Conservation (phyloP, 192 early-diverging fungal genomes). For the Backusella westeae region DNA sequence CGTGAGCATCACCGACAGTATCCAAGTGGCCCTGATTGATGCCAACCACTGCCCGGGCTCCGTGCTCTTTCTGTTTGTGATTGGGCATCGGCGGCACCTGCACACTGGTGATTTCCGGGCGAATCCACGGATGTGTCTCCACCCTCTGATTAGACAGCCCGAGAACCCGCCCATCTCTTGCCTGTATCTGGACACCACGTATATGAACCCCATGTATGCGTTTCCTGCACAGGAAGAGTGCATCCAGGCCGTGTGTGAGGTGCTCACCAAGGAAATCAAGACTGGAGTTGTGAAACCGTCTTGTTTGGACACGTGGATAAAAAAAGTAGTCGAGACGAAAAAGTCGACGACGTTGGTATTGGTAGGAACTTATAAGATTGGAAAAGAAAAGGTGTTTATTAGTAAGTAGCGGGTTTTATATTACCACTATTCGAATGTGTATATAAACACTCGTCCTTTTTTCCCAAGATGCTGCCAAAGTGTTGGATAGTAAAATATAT, state of each 20-base stretch:
- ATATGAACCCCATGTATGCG: slow-evolving; percentile 70
- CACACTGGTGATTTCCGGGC: slow-evolving; percentile 96
- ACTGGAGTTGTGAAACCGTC: background rate
- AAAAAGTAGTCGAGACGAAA: slow-evolving; percentile 9
- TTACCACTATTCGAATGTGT: background rate
- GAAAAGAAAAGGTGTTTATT: slow-evolving; percentile 80
- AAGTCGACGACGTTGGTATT: slow-evolving; percentile 20
- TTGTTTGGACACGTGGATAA: background rate
- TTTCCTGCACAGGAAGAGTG: slow-evolving; percentile 84
- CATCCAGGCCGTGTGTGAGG: slow-evolving; percentile 46
- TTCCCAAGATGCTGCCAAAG: slow-evolving; percentile 53
- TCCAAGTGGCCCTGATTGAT: slow-evolving; percentile 79
- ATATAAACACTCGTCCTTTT: background rate
- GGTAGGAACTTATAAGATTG: slow-evolving; percentile 87
- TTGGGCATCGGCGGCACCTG: slow-evolving; percentile 42
- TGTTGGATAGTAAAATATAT: slow-evolving; percentile 65
- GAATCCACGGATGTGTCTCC: slow-evolving; percentile 49
- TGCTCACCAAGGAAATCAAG: background rate
- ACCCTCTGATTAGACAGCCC: slow-evolving; percentile 53
- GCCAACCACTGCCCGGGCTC: slow-evolving; percentile 83
- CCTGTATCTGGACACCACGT: slow-evolving; percentile 92
- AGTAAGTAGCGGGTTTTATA: slow-evolving; percentile 19
- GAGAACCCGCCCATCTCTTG: slow-evolving; percentile 57
- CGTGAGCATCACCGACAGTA: slow-evolving; percentile 36
- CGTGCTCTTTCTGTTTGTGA: slow-evolving; percentile 69